Evolutionary conservation across 2,329 filamentous ascomycete genomes (phyloP), one percentile per base, ranked within the genome.

Genomic region (Ophiognomonia clavigignenti-juglandacearum): DNA sequence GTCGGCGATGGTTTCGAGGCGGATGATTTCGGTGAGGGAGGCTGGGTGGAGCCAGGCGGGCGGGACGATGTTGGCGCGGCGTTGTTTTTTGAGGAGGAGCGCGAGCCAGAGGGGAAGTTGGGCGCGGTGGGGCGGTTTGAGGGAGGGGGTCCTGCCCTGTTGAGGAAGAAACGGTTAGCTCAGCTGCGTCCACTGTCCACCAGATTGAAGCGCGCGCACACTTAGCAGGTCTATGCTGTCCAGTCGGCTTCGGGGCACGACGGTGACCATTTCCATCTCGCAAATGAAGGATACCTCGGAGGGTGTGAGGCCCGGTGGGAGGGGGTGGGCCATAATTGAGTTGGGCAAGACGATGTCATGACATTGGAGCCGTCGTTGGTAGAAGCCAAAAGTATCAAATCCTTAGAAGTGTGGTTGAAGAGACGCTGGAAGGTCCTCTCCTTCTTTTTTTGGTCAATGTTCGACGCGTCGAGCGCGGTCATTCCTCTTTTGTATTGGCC

Each of bases 211-310:
- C n/a, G n/a, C n/a, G 80, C 85, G 73, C 74, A 97, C 93, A 55
- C 85, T 83, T 46, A 98, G 79, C 53, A 98, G 78, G 58, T 88
- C 77, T 53, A 98, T 86, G 56, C 81, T 82, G 56, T 96, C 90
- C 44, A 98, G 82, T 54, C 87, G 81, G 65, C 97, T 91, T 45
- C 93, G 87, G 29, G 93, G 93, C 41, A 97, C 82, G 19, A 98
- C 80, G 0, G 91, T 96, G 47, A 98, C 86, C 59, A 89, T 80
- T 71, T 97, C 92, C 90, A 96, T 97, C 71, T 98, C 93, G 67
- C 91, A 96, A 23, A 97, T 73, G 62, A 97, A 98, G 42, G 90
- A 87, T 38, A 95, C 86, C 70, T 98, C 93, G 54, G 87, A 76
- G 50, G 93, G 89, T 58, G 87, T 85, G 37, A 96, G 77, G 65